These are phyloP conservation scores for Candida suzukii DNA, from an alignment of 805 yeast species.

Conservation along the genomic window DNA sequence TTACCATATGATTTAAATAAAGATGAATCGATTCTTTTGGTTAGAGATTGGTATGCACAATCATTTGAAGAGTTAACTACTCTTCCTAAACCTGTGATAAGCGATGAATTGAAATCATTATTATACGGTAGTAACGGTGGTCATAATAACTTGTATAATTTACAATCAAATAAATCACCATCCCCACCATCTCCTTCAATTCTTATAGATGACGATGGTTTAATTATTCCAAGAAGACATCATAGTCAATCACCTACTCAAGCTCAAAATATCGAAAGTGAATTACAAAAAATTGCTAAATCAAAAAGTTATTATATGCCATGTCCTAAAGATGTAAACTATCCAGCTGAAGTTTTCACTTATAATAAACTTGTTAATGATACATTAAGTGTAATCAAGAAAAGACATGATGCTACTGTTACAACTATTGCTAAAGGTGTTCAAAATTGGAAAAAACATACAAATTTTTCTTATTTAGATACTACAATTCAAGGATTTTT, in stretches of 20 bases:
- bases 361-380: conserved; percentile 66
- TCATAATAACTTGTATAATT: conserved; percentile 4
- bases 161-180: background rate
- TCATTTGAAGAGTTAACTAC: conserved; percentile 77
- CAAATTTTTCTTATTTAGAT: conserved; percentile 44
- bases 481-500: conserved; percentile 72
- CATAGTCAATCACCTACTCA: conserved; percentile 3
- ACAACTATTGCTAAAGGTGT: conserved; percentile 91
- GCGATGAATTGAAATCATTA: conserved; percentile 31
- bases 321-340: conserved; percentile 47
- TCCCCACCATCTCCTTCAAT: conserved; percentile 6
- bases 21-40: conserved; percentile 70
- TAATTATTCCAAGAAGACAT: conserved; percentile 17
- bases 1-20: conserved; percentile 69
- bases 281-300: conserved; percentile 16
- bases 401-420: conserved; percentile 87
- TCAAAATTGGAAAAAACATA: conserved; percentile 72
- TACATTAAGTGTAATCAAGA: conserved; percentile 63
- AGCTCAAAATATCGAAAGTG: background rate
- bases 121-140: conserved; percentile 17
- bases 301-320: conserved; percentile 39
- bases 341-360: conserved; percentile 69
- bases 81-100: conserved; percentile 50
- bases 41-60: conserved; percentile 86
- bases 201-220: conserved; percentile 42